Base-by-base conservation (phyloP, 495 filamentous ascomycete species). In the Zalerion maritima region DNA sequence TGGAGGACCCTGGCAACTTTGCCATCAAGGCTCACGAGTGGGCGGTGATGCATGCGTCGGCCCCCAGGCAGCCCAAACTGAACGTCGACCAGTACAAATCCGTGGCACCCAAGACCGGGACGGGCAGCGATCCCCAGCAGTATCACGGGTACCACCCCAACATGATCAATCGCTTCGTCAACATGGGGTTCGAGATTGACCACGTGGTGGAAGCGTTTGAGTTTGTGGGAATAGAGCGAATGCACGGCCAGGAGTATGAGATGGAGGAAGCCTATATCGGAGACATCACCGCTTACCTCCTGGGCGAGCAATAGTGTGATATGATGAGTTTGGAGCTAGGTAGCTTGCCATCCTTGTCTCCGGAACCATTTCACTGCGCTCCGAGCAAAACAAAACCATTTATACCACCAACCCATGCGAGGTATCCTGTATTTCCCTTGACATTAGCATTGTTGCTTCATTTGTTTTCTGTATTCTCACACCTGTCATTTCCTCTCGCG, bases 121-220 rank as follows among this genome's bases (percentile, higher is more conserved):
- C 20, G 52, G 16, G 23, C n/a, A 13, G 14, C 7, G 12, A 13
- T 22, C 30, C 31, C 10, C 24, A 36, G 35, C 91, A 83, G 38
- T 93, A 92, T 44, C 73, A 81, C 28, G 91, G 89, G 4, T 97
- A 92, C 45, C 84, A 82, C 50, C 78, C 79, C 40, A 69, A 76
- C 5, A 63, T 94, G 21, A 73, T 96, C 38, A 79, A 93, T 41
- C 70, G 76, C n/a, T 96, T 96, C 44, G 71, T 78, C 11, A 68
- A 62, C 41, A 96, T 97, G 89, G 89, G 89, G 21, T 97, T 97
- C 40, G 78, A 86, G 35, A 69, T 93, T n/a, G 76, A 81, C 28
- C 62, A 68, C 18, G 84, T 97, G 2, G 89, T 96, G 4, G 68
- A 72, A 13, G 82, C 85, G 3, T 87, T 97, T 41, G 68, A 74